Base-by-base conservation (phyloP, 2,329 filamentous ascomycete genomes). In the Apiospora marii region DNA sequence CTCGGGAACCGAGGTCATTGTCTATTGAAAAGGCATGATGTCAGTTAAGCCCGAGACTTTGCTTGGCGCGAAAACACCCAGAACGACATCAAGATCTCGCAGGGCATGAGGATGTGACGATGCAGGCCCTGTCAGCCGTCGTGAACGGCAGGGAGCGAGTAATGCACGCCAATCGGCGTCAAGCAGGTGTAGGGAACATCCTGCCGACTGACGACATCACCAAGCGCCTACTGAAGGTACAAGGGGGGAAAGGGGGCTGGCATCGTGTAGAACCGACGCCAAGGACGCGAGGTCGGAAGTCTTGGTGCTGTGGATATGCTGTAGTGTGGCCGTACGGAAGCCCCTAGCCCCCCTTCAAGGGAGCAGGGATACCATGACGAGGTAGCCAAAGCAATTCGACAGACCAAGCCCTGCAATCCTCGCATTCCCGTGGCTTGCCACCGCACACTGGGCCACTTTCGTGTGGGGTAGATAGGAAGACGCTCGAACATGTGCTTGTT, bases 1-100 rank as follows among this genome's bases (percentile, higher is more conserved):
- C 80, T 88, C 74, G 34, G 78, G 78, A 43, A 78, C 81, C 78
- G 85, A 83, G 64, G 84, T 82, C 46, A 90, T 84, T 70, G 88
- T 89, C 87, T 89, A 76, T 22, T 68, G 37, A 8, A 72, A 68
- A 71, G 46, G 19, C 58, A 71, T 53, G 58, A 67, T 13, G 74
- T 78, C 74, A 77, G 77, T 70, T 68, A 64, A 64, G 58, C 58
- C 53, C 16, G 19, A 34, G 8, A 4, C 16, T 37, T 12, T 61
- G 34, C 58, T 64, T 64, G 34, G 34, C 34, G 34, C n/a, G 34
- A 41, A 64, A 41, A 22, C 34, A 34, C 27, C 27, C 16, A 14
- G 16, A 12, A 30, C 53, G 10, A 41, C 48, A 51, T 6, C 24
- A 12, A 64, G 30, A 37, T 41, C 8, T 37, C 34, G 34, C 19